Evolutionary conservation across 177 flowering plant species (phyloP).

Genomic region (Vitis hybrid): DNA sequence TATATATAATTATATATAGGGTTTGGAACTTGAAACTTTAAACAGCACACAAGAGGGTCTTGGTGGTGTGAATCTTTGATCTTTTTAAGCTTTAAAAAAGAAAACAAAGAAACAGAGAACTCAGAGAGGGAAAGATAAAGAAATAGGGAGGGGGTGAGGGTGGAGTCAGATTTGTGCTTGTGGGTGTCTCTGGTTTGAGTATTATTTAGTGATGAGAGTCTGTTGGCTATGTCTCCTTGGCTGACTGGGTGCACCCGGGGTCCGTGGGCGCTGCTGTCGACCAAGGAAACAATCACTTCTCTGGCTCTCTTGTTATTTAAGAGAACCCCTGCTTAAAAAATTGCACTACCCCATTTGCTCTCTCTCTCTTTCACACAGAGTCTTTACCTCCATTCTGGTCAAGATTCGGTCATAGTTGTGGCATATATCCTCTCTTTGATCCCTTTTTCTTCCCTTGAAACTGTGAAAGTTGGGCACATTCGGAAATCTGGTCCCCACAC

Average conservation of each 20-base stretch:
- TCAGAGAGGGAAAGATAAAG: constrained; percentile 27
- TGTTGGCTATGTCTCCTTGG: constrained; percentile 63
- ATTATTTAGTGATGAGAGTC: constrained; percentile 39
- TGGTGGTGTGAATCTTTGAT: constrained; percentile 27
- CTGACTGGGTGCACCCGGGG: constrained; percentile 46
- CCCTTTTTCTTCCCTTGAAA: constrained; percentile 27
- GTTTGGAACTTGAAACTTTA: constrained; percentile 45
- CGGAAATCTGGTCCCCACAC: constrained; percentile 38
- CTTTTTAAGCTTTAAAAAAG: constrained; percentile 14
- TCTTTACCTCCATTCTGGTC: constrained; percentile 33
- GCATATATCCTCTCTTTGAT: constrained; percentile 37
- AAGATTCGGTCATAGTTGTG: constrained; percentile 46
- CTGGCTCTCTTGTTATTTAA: constrained; percentile 50
- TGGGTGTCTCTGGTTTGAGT: constrained; percentile 41
- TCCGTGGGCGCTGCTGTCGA: constrained; percentile 60
- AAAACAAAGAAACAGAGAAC: constrained; percentile 26
- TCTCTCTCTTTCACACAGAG: constrained; percentile 20
- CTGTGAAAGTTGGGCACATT: constrained; percentile 25
- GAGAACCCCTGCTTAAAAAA: constrained; percentile 39
- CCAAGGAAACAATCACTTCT: constrained; percentile 56
- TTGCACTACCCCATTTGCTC: constrained; percentile 20
- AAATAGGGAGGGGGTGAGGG: constrained; percentile 21
- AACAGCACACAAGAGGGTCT: constrained; percentile 13
- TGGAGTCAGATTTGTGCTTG: constrained; percentile 46
- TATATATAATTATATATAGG: constrained; percentile 6